Evolutionary conservation across 768 basidiomycete species (phyloP), one percentile per base, ranked within the genome.

Genomic region (Boletus subparvulus): DNA sequence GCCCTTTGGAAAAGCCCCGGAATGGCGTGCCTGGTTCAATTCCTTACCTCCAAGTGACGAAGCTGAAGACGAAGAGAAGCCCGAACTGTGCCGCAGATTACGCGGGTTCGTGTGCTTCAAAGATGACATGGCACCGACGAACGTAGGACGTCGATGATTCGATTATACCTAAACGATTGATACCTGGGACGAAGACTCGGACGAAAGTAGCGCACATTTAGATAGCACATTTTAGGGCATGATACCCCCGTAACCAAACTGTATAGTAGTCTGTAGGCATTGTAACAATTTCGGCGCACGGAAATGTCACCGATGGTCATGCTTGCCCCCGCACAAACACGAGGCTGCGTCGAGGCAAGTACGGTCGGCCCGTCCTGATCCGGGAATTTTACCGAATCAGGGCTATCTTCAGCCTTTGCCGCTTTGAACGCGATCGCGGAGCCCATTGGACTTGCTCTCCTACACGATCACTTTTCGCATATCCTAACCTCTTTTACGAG

Each of bases 41-140:
- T 64, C 70, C 13, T 35, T 71, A 12, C 61, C 69, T 14, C 9
- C 52, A 10, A 43, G 16, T 6, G 59, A 60, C 13, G 62, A 66
- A 21, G 43, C 49, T 4, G 61, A 59, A 37, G 44, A 42, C 17
- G 70, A 60, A 37, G 71, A 62, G 46, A 63, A 42, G 49, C 42
- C 16, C 28, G 84, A 61, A 74, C 78, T 44, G 61, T 74, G 71
- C 32, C 65, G 72, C 50, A 69, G 61, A 53, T 52, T 86, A 50
- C 78, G 82, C n/a, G 81, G 77, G 36, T 85, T 85, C 61, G 79
- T 83, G 26, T 82, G 76, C 52, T 73, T 74, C 63, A 84, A 85
- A 65, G 65, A 71, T 14, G 56, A 58, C 35, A 44, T 47, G 32
- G 17, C 43, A 19, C 4, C 24, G 50, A 58, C 21, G 58, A 60